phyloP scores from a whole-genome alignment of 139 green algal genomes.

The Nannochloris sp. region DNA sequence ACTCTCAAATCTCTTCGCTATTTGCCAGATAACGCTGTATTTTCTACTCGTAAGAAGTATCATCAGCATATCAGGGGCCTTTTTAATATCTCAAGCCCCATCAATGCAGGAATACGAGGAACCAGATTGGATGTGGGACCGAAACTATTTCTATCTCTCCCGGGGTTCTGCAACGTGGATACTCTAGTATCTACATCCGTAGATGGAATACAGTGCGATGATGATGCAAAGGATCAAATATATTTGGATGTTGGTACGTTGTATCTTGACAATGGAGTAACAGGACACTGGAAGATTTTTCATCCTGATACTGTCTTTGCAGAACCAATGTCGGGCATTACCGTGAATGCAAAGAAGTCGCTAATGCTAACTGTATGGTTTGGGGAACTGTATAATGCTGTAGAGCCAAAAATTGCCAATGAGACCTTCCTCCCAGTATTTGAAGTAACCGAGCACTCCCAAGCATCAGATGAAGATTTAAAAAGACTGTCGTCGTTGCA shows the following conservation, averaged over 20 bases:
- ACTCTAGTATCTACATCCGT: slow-evolving; percentile 13
- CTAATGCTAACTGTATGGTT: slow-evolving; percentile 41
- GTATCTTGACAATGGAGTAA: slow-evolving; percentile 15
- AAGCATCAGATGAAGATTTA: background rate
- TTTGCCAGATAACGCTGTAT: slow-evolving; percentile 10
- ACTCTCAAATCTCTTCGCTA: slow-evolving; percentile 24
- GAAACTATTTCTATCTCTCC: slow-evolving; percentile 31
- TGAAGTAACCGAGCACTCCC: slow-evolving; percentile 33
- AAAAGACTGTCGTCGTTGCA: background rate
- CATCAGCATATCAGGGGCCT: slow-evolving; percentile 30
- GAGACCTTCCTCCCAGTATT: slow-evolving; percentile 49
- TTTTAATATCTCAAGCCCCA: slow-evolving; percentile 32
- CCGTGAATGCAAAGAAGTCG: slow-evolving; percentile 33
- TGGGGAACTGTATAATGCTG: slow-evolving; percentile 15
- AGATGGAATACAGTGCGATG: slow-evolving; percentile 22
- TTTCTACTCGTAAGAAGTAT: slow-evolving; percentile 10
- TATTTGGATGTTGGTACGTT: slow-evolving; percentile 20
- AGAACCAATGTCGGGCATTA: slow-evolving; percentile 36
- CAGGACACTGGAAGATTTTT: background rate
- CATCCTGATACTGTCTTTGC: background rate
- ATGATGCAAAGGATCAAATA: slow-evolving; percentile 8
- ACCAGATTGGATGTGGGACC: slow-evolving; percentile 13
- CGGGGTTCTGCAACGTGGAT: slow-evolving; percentile 33
- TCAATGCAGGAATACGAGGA: slow-evolving; percentile 7
- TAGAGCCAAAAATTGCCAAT: slow-evolving; percentile 29